Base-by-base conservation (phyloP, 2,329 filamentous ascomycete species). In the Alternaria conjuncta region DNA sequence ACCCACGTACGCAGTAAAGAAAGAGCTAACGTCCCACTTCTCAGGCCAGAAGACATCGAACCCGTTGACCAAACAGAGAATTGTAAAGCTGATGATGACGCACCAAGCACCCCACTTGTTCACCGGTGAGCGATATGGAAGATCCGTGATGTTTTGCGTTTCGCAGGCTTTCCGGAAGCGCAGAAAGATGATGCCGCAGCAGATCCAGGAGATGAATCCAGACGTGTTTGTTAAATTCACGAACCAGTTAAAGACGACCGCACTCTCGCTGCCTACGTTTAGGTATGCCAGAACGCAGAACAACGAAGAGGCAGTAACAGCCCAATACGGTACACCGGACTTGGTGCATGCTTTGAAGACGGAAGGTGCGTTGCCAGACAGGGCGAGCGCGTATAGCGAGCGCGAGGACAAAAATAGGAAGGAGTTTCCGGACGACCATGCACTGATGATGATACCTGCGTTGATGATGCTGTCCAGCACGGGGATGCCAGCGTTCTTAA, bases 21-120 rank as follows among this genome's bases (percentile, higher is more conserved):
- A 96, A 70, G 84, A 84, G 6, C 84, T 82, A 0, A 85, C 86
- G 15, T 83, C 86, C 86, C 89, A 95, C 26, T 89, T 83, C 8
- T 83, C 81, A 0, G 88, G 87, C 76, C 90, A 90, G 76, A 95
- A 94, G 13, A 91, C 86, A 36, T 89, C 86, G 79, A 94, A 95
- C 1, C 91, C 92, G 71, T 93, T 93, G 69, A 92, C 89, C 4
- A 94, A 79, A 2, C 86, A 87, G n/a, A 94, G 82, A 25, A 92
- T 79, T 4, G 78, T 75, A 57, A 93, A 85, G 23, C 88, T 74
- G 15, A 86, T 75, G 2, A 93, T 84, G 10, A 86, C 84, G 57
- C 86, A 79, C 72, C 85, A 92, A 0, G 90, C 86, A 3, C 87
- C 88, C 73, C 90, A 93, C 0, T 91, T 88, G 70, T 89, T 88